Conservation (phyloP, 2,329 filamentous ascomycete species). For the Phialophora tarda region DNA sequence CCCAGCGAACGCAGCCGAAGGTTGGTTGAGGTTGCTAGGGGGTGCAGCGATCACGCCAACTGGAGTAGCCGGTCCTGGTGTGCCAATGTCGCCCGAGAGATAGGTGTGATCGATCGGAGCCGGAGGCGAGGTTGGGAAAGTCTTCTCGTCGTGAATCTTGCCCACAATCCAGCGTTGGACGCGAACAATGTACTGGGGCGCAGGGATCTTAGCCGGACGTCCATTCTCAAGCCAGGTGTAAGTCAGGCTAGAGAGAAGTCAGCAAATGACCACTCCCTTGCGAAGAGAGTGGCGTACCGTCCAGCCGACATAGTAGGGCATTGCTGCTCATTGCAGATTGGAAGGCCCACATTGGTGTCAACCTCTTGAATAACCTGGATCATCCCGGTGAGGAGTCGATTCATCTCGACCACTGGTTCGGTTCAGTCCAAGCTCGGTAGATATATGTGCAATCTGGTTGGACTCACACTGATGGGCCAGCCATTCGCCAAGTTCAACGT, state of each 20-base stretch:
- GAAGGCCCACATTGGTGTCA: constrained; percentile 73
- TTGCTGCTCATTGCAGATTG: constrained; percentile 80
- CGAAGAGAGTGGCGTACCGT: constrained; percentile 66
- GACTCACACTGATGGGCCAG: constrained; percentile 84
- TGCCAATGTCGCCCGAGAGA: constrained; percentile 58
- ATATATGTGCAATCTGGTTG: not conserved
- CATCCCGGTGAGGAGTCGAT: constrained; percentile 85
- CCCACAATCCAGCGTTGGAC: constrained; percentile 97
- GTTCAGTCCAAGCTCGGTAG: constrained; percentile 24
- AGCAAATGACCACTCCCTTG: not conserved
- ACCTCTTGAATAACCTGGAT: constrained; percentile 86
- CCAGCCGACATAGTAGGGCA: constrained; percentile 96
- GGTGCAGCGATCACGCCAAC: constrained; percentile 42
- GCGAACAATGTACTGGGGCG: constrained; percentile 89
- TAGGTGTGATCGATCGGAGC: constrained; percentile 63
- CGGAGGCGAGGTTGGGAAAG: constrained; percentile 86
- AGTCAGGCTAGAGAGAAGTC: constrained; percentile 69
- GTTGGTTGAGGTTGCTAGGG: constrained; percentile 54
- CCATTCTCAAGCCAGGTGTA: constrained; percentile 95
- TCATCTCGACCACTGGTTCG: constrained; percentile 84
- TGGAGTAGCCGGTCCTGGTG: constrained; percentile 45
- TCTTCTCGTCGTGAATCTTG: constrained; percentile 86
- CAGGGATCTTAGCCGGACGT: constrained; percentile 87
- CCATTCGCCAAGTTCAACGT: constrained; percentile 94
- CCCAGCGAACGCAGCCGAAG: constrained; percentile 67